A percentile compares a stretch with the other conserved stretches of the same genome.
phyloP scores from a whole-genome alignment of 371 early-diverging fungal genomes.

The Mycotypha africana region DNA sequence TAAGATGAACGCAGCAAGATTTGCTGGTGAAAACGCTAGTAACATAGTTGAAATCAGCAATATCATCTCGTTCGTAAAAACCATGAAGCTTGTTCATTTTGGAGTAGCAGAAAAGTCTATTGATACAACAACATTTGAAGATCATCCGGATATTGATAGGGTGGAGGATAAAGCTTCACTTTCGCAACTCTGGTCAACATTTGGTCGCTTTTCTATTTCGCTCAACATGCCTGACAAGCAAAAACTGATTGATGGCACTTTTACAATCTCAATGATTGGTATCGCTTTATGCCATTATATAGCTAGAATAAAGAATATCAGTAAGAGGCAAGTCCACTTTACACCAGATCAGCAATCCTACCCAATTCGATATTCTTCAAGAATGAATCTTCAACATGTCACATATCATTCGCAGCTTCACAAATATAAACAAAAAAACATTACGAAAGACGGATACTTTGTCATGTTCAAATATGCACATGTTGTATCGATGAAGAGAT shows the following conservation, averaged over 20 bases:
- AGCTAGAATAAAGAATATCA: neutral
- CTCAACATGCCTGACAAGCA: neutral
- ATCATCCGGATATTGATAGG: neutral
- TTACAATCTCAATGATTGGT: neutral
- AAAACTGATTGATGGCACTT: neutral
- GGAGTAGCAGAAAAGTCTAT: neutral
- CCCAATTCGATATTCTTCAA: neutral
- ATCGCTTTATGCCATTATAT: neutral
- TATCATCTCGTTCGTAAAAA: neutral
- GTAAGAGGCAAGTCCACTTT: neutral
- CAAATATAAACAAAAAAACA: no score
- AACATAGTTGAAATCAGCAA: neutral
- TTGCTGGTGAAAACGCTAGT: neutral
- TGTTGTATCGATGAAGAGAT: neutral
- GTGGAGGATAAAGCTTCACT: no score
- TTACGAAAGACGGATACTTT: neutral
- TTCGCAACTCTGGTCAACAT: neutral
- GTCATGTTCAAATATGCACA: neutral
- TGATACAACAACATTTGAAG: neutral
- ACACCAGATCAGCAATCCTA: neutral
- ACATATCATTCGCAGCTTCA: neutral
- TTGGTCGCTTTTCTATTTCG: neutral
- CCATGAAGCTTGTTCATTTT: no score
- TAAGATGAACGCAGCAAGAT: neutral
- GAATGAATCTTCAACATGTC: neutral